phyloP scores from a whole-genome alignment of 768 basidiomycete species.

The Psilocybe azurescens region DNA sequence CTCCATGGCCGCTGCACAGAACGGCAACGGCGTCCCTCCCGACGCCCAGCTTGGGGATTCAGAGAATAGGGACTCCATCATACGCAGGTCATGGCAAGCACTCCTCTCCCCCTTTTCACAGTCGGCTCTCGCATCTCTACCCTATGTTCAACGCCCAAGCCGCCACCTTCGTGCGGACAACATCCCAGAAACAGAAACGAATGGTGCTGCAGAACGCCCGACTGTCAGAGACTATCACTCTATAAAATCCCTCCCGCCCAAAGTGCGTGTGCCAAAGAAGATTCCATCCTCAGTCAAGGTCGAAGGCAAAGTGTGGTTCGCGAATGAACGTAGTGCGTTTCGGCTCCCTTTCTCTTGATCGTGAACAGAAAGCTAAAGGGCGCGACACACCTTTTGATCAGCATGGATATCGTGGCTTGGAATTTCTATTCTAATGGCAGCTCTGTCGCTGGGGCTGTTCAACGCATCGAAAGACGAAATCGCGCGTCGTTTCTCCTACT shows the following conservation, averaged over 20 bases:
- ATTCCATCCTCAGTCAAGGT: constrained; percentile 83
- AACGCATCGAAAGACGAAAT: constrained; percentile 81
- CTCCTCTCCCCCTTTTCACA: constrained; percentile 68
- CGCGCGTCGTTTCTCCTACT: constrained; percentile 78
- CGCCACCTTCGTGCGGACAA: constrained; percentile 74
- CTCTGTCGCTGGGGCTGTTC: constrained; percentile 86
- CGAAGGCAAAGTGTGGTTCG: constrained; percentile 97
- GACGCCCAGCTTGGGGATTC: constrained; percentile 5
- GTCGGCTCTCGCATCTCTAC: constrained; percentile 57
- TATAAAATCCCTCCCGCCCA: constrained; percentile 66
- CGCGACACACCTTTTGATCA: constrained; percentile 27
- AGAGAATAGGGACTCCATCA: constrained; percentile 38
- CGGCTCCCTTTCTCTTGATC: background rate
- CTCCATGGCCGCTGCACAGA: constrained; percentile 8
- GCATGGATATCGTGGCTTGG: constrained; percentile 96
- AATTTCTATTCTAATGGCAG: constrained; percentile 81
- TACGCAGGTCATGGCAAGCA: constrained; percentile 67
- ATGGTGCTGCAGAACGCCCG: constrained; percentile 57
- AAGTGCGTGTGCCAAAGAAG: constrained; percentile 82
- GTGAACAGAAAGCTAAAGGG: background rate
- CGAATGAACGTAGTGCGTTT: constrained; percentile 86
- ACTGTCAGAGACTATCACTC: constrained; percentile 77
- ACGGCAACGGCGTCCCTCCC: constrained; percentile 7
- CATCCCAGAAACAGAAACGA: constrained; percentile 65
- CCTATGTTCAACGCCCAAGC: constrained; percentile 44